These are phyloP conservation scores for Furcasterigmium sp. DNA, from an alignment of 2,329 filamentous ascomycete species.

Conservation along the genomic window DNA sequence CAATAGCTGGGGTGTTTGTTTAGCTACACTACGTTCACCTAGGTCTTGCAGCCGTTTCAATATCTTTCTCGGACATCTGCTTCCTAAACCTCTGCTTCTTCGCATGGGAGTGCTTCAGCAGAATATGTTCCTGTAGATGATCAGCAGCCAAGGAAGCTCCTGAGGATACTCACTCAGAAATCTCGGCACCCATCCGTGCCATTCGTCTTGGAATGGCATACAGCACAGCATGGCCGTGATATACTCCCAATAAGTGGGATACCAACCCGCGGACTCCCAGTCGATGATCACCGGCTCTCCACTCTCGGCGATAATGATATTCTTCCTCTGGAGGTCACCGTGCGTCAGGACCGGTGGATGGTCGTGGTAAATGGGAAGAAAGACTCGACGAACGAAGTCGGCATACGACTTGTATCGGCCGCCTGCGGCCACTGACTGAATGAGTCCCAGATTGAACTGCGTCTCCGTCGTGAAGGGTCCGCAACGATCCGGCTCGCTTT, in stretches of 20 bases:
- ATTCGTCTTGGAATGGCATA: conserved; percentile 15
- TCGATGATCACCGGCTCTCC: conserved; percentile 12
- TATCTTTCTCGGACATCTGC: no score
- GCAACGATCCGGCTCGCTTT: no score
- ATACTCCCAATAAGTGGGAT: conserved; percentile 18
- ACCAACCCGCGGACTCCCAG: conserved; percentile 17
- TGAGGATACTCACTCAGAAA: conserved; percentile 14
- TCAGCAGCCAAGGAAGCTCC: conserved; percentile 14
- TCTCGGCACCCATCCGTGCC: conserved; percentile 13
- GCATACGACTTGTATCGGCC: no score
- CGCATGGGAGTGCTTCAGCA: no score
- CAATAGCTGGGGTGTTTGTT: no score
- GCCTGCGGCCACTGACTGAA: no score
- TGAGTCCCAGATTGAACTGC: no score
- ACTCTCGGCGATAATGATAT: conserved; percentile 10
- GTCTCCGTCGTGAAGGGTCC: not conserved
- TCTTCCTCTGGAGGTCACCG: conserved; percentile 17
- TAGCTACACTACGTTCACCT: no score
- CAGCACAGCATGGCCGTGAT: conserved; percentile 8
- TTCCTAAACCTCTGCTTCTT: no score
- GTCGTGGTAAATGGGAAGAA: not conserved
- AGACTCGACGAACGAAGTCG: not conserved
- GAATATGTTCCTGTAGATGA: conserved; percentile 12
- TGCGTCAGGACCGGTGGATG: conserved; percentile 13
- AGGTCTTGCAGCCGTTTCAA: no score